Percentiles rank a stretch among this genome's conserved stretches.
Conservation (phyloP, 2,329 filamentous ascomycete species). For the Gaeumannomyces tritici region DNA sequence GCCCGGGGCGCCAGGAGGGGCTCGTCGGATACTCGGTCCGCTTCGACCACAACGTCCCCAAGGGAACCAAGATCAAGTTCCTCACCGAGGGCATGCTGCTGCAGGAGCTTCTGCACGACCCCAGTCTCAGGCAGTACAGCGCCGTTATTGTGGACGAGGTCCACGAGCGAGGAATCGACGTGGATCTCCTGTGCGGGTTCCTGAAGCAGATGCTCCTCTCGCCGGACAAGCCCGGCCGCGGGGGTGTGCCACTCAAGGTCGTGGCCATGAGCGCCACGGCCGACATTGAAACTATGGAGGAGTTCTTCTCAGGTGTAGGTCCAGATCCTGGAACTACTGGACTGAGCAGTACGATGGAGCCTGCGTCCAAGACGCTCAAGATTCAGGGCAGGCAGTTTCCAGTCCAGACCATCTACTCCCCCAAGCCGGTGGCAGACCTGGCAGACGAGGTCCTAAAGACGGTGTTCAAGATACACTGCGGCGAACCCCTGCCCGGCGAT, state of each 20-base stretch:
- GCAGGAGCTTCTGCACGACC: constrained; percentile 85
- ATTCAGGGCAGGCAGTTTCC: constrained; percentile 85
- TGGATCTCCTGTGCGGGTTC: constrained; percentile 85
- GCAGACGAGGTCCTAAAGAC: constrained; percentile 71
- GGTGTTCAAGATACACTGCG: constrained; percentile 78
- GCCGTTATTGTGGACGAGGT: constrained; percentile 92
- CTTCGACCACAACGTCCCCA: constrained; percentile 81
- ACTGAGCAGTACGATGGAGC: constrained; percentile 22
- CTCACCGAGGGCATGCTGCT: constrained; percentile 94
- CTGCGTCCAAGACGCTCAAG: constrained; percentile 29
- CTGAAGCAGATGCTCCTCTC: constrained; percentile 64
- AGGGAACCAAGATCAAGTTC: constrained; percentile 81
- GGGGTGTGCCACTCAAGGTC: constrained; percentile 71
- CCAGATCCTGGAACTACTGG: background rate
- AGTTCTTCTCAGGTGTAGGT: constrained; percentile 51
- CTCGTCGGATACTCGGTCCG: constrained; percentile 87
- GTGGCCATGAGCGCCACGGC: constrained; percentile 96
- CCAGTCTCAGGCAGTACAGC: constrained; percentile 74
- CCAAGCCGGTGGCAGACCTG: constrained; percentile 67
- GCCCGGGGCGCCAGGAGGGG: constrained; percentile 27
- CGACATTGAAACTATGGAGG: constrained; percentile 67
- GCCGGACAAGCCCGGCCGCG: constrained; percentile 48
- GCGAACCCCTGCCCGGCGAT: constrained; percentile 87
- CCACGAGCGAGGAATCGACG: constrained; percentile 90
- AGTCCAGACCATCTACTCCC: constrained; percentile 68